Conservation (phyloP, 371 early-diverging fungal genomes). For the Batkoa obscura region DNA sequence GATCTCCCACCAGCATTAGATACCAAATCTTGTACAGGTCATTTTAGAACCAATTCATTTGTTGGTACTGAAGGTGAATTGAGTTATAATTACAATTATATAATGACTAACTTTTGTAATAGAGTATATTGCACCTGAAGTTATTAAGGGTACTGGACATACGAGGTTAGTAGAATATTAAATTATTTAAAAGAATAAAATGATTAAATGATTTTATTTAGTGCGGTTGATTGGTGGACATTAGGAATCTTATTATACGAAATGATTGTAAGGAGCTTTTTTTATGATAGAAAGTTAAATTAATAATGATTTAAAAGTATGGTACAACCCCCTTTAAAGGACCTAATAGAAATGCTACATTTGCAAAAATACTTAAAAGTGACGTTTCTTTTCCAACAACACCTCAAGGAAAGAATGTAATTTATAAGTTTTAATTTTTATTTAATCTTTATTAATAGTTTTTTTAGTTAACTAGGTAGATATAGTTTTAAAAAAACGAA, state of each 20-base stretch:
- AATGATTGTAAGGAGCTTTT: slow-evolving; percentile 48
- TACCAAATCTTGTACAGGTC: slow-evolving; percentile 69
- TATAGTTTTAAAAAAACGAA: no score
- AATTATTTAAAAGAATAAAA: neutral
- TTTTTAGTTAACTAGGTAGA: no score
- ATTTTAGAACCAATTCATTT: slow-evolving; percentile 83
- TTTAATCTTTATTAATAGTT: no score
- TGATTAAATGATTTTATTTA: slow-evolving; percentile 8
- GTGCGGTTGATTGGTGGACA: slow-evolving; percentile 97
- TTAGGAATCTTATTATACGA: slow-evolving; percentile 91
- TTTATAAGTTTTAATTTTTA: no score
- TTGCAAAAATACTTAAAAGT: slow-evolving; percentile 55
- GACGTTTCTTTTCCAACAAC: slow-evolving; percentile 54
- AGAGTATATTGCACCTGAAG: slow-evolving; percentile 12
- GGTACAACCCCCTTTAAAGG: slow-evolving; percentile 93
- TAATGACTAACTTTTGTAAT: neutral
- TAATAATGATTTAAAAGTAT: slow-evolving; percentile 21
- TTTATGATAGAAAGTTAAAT: neutral
- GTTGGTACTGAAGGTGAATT: slow-evolving; percentile 80
- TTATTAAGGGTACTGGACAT: slow-evolving; percentile 82
- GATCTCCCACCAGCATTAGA: slow-evolving; percentile 42
- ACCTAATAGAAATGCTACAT: slow-evolving; percentile 59
- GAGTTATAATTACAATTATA: neutral
- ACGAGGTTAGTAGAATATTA: slow-evolving; percentile 19
- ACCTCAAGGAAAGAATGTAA: slow-evolving; percentile 25